A percentile compares a stretch with the other conserved stretches of the same genome.
These are phyloP conservation scores for Elaeis guineensis DNA, from an alignment of 176 grass and related monocot genomes.

Conservation along the genomic window DNA sequence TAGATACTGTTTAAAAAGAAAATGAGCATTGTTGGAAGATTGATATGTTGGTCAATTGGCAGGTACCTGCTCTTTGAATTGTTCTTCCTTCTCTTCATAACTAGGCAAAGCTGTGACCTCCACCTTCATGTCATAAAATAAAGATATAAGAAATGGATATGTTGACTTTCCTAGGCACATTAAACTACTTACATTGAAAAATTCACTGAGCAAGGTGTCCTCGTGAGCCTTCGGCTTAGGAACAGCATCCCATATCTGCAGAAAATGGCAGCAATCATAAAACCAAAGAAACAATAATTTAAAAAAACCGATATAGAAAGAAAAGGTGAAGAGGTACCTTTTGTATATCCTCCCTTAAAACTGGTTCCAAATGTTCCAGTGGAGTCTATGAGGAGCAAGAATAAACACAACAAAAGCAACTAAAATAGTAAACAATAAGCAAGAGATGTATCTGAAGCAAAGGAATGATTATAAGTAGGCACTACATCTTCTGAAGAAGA, in stretches of 20 bases:
- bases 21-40: too few relatives aligned
- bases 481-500: too few relatives aligned
- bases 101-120: constrained; percentile 75
- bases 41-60: not conserved
- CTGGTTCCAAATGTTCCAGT: constrained; percentile 53
- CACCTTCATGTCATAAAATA: constrained; percentile 34
- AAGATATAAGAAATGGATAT: not conserved
- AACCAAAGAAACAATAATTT: constrained; percentile 3
- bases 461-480: too few relatives aligned
- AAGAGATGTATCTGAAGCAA: too few relatives aligned
- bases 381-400: constrained; percentile 43
- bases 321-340: constrained; percentile 37
- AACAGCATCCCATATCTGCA: constrained; percentile 82
- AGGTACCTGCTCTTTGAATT: constrained; percentile 76
- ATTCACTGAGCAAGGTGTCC: constrained; percentile 71
- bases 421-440: constrained; percentile 9
- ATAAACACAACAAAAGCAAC: constrained; percentile 19
- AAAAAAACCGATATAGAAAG: constrained; percentile 18
- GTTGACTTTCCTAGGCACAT: not conserved
- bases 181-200: constrained; percentile 61
- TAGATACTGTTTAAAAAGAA: too few relatives aligned
- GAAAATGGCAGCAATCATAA: constrained; percentile 6
- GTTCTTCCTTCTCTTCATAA: constrained; percentile 83
- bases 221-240: constrained; percentile 70
- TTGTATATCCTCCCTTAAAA: constrained; percentile 77